phyloP scores from a whole-genome alignment of 257 asterid species.

The Cynanchum wilfordii region DNA sequence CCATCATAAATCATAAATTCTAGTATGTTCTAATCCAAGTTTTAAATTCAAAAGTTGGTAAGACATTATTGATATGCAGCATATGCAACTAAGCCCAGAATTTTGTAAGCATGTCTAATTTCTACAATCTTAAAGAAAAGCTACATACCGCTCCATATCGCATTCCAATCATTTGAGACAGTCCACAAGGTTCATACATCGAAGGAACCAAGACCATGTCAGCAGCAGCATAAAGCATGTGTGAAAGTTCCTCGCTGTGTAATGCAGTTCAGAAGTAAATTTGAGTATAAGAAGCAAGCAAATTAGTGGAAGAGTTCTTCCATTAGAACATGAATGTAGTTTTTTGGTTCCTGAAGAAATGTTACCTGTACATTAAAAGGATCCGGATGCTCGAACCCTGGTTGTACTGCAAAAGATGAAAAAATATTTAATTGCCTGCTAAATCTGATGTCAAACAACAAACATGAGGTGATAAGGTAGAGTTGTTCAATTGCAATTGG shows the following conservation, averaged over 20 bases:
- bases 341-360: not conserved
- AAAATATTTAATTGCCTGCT: not conserved
- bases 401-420: slow-evolving; percentile 50
- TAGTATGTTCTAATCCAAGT: not conserved
- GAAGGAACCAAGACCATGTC: slow-evolving; percentile 96
- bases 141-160: slow-evolving; percentile 81
- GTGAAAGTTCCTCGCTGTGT: slow-evolving; percentile 89
- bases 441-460: not conserved
- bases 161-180: slow-evolving; percentile 93
- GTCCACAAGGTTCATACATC: slow-evolving; percentile 91
- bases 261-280: slow-evolving; percentile 7
- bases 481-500: not conserved
- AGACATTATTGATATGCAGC: not conserved
- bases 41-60: not conserved
- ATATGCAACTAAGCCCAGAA: not conserved
- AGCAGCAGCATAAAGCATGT: slow-evolving; percentile 90
- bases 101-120: not conserved
- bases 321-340: not conserved
- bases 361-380: slow-evolving; percentile 76
- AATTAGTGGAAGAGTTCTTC: not conserved
- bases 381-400: slow-evolving; percentile 67
- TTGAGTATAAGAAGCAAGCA: not conserved
- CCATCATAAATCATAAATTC: slow-evolving; percentile 6
- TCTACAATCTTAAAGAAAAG: not conserved
- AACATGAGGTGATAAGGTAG: not conserved